These are phyloP conservation scores for Alliaria petiolata DNA, from an alignment of 345 rosid genomes.

Conservation along the genomic window DNA sequence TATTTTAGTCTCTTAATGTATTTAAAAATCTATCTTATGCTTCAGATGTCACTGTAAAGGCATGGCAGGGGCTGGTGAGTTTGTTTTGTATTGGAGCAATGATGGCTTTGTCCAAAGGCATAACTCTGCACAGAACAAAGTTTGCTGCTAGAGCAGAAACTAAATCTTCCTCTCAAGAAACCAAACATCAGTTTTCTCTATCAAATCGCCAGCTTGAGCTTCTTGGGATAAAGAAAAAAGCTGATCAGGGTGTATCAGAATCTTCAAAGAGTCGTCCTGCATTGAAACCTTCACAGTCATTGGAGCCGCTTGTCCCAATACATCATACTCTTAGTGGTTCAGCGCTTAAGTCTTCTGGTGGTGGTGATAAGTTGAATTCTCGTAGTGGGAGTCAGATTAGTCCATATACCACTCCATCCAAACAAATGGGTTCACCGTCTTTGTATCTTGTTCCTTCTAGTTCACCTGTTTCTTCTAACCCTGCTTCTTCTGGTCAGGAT, in stretches of 20 bases:
- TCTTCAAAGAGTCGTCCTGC: slow-evolving; percentile 62
- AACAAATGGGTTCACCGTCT: slow-evolving; percentile 61
- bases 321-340: slow-evolving; percentile 58
- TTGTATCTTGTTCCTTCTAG: slow-evolving; percentile 61
- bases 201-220: slow-evolving; percentile 68
- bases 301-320: slow-evolving; percentile 76
- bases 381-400: slow-evolving; percentile 53
- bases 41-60: slow-evolving; percentile 60
- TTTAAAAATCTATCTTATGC: background rate
- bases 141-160: slow-evolving; percentile 25
- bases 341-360: slow-evolving; percentile 45
- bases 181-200: slow-evolving; percentile 50
- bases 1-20: background rate
- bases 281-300: slow-evolving; percentile 47
- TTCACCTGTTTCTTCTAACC: slow-evolving; percentile 55
- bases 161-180: slow-evolving; percentile 40
- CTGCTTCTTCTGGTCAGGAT: slow-evolving; percentile 60
- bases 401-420: slow-evolving; percentile 54
- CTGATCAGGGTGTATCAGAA: slow-evolving; percentile 43
- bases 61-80: slow-evolving; percentile 41
- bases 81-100: slow-evolving; percentile 58
- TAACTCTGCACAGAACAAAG: slow-evolving; percentile 43
- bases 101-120: slow-evolving; percentile 55
- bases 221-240: slow-evolving; percentile 67
- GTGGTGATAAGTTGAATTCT: slow-evolving; percentile 46